phyloP scores from a whole-genome alignment of 2,329 filamentous ascomycete genomes.

The Colletotrichum destructivum region DNA sequence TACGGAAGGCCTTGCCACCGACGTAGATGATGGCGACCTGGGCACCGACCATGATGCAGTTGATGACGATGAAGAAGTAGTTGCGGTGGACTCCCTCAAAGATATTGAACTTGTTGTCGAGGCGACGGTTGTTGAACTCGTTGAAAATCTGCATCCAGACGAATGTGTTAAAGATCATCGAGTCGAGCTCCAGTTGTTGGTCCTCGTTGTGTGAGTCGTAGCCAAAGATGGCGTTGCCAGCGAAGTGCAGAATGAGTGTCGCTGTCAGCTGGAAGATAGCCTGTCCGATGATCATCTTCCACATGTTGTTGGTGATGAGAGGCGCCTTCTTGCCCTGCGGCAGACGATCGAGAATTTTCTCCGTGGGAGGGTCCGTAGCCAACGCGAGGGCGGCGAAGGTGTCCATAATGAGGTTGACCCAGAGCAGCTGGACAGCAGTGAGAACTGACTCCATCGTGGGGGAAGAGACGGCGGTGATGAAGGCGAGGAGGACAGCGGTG shows the following conservation, averaged over 20 bases:
- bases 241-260: slow-evolving; percentile 74
- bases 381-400: slow-evolving; percentile 77
- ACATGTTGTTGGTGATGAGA: slow-evolving; percentile 79
- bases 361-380: slow-evolving; percentile 74
- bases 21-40: slow-evolving; percentile 72
- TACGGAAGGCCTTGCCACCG: slow-evolving; percentile 68
- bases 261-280: slow-evolving; percentile 73
- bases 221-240: slow-evolving; percentile 68
- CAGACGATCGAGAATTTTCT: slow-evolving; percentile 68
- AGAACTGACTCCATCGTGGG: slow-evolving; percentile 71
- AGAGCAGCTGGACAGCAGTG: slow-evolving; percentile 76
- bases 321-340: slow-evolving; percentile 76
- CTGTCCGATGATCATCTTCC: slow-evolving; percentile 77
- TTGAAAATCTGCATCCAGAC: slow-evolving; percentile 84
- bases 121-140: slow-evolving; percentile 75
- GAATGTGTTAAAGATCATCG: slow-evolving; percentile 79
- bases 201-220: slow-evolving; percentile 60
- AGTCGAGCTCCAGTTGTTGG: slow-evolving; percentile 64
- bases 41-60: slow-evolving; percentile 69
- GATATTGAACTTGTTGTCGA: slow-evolving; percentile 75
- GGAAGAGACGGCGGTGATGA: slow-evolving; percentile 74
- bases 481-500: slow-evolving; percentile 76
- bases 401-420: slow-evolving; percentile 81
- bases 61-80: slow-evolving; percentile 71
- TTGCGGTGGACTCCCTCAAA: slow-evolving; percentile 71